These are phyloP conservation scores for Agarophyton chilense DNA, from an alignment of 23 red algal genomes.

Conservation along the genomic window DNA sequence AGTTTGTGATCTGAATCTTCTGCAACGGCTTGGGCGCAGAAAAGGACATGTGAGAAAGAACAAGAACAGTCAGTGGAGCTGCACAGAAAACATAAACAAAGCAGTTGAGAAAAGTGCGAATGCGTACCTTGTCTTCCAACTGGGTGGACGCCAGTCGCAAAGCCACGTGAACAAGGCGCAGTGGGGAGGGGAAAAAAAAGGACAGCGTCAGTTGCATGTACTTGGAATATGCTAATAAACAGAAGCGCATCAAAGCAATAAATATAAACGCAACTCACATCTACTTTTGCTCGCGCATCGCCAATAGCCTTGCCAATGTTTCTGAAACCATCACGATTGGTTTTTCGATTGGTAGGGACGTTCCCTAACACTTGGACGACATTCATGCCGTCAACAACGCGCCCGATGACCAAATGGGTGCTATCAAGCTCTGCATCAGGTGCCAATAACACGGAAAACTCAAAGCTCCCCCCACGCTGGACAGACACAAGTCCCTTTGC, in stretches of 20 bases:
- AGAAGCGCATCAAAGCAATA: no score
- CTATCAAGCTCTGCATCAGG: slow-evolving; percentile 8
- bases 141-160: neutral
- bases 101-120: neutral
- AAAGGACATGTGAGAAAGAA: neutral
- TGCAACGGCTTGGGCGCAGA: slow-evolving; percentile 27
- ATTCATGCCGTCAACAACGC: slow-evolving; percentile 77
- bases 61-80: neutral
- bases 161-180: neutral
- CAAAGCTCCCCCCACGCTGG: slow-evolving; percentile 57
- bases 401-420: slow-evolving; percentile 72
- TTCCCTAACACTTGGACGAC: slow-evolving; percentile 35
- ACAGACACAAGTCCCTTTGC: slow-evolving; percentile 57
- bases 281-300: slow-evolving; percentile 70
- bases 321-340: slow-evolving; percentile 59
- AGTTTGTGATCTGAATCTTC: slow-evolving; percentile 68
- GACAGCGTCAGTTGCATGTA: neutral
- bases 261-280: slow-evolving; percentile 43
- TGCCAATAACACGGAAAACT: slow-evolving; percentile 49
- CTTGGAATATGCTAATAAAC: neutral
- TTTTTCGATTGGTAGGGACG: slow-evolving; percentile 67
- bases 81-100: neutral
- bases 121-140: slow-evolving; percentile 62
- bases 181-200: neutral
- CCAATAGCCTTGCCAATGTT: slow-evolving; percentile 78